phyloP scores from a whole-genome alignment of 2,329 filamentous ascomycete species.

The Coniochaeta sp. region DNA sequence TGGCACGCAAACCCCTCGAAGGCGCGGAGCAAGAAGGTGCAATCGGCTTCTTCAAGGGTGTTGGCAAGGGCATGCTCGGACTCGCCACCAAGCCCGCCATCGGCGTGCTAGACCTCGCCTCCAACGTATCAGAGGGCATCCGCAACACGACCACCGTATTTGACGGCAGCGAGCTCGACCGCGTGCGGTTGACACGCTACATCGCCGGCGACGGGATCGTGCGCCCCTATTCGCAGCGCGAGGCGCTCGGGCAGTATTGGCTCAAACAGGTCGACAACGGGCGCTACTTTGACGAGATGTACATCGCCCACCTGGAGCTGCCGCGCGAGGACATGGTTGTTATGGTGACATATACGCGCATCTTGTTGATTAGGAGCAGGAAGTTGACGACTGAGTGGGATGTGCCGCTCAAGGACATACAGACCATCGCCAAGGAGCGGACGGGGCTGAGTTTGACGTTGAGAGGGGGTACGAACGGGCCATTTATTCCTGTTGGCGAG shows the following conservation, averaged over 20 bases:
- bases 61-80: slow-evolving; percentile 89
- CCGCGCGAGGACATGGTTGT: slow-evolving; percentile 81
- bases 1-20: slow-evolving; percentile 89
- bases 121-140: slow-evolving; percentile 93
- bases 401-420: slow-evolving; percentile 87
- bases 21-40: slow-evolving; percentile 94
- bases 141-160: slow-evolving; percentile 99
- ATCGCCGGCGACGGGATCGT: slow-evolving; percentile 90
- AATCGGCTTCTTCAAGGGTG: slow-evolving; percentile 91
- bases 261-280: slow-evolving; percentile 97
- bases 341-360: slow-evolving; percentile 80
- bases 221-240: slow-evolving; percentile 86
- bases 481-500: slow-evolving; percentile 89
- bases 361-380: slow-evolving; percentile 84
- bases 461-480: slow-evolving; percentile 85
- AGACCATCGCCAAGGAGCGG: slow-evolving; percentile 94
- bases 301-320: slow-evolving; percentile 92
- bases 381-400: slow-evolving; percentile 91
- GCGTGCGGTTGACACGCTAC: slow-evolving; percentile 87
- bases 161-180: slow-evolving; percentile 87
- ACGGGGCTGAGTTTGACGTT: slow-evolving; percentile 86
- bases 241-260: slow-evolving; percentile 97
- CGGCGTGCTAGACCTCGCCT: slow-evolving; percentile 92
- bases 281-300: slow-evolving; percentile 95
- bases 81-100: slow-evolving; percentile 97